Evolutionary conservation across 2,329 filamentous ascomycete genomes (phyloP), one percentile per base, ranked within the genome.

Genomic region (Calonectria leucothoes): DNA sequence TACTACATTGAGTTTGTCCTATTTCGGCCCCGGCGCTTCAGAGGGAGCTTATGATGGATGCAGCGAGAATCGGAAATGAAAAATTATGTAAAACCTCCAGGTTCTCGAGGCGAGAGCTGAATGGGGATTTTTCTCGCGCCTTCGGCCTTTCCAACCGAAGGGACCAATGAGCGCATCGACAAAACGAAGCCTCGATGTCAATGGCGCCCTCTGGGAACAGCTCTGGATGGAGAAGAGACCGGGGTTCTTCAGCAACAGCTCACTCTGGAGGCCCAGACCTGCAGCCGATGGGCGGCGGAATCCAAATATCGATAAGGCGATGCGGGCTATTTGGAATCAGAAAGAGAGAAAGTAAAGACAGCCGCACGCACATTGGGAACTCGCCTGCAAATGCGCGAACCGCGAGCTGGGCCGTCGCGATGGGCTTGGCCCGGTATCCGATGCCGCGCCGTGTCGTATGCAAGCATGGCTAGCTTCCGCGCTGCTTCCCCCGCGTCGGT

Each of bases 331-430:
- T 45, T 45, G 39, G 39, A 45, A 45, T 45, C 39, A 45, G 39
- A n/a, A 45, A 45, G n/a, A n/a, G n/a, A n/a, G n/a, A n/a, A n/a
- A n/a, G n/a, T n/a, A n/a, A n/a, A n/a, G n/a, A n/a, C n/a, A n/a
- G n/a, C n/a, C n/a, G n/a, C n/a, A 3, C 2, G 11, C 7, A 7
- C 20, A 10, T n/a, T 8, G 39, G 17, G 39, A n/a, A 15, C n/a
- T 42, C 5, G 10, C 14, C n/a, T 65, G 52, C 35, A 66, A 59
- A 59, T 42, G 42, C 59, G 31, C 33, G 33, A 29, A 39, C 20
- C 17, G 42, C 33, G 12, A 33, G 39, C 51, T 71, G 52, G 64
- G 45, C 69, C 69, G 64, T 35, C 63, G 69, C 63, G 61, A 66
- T 25, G 51, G 39, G 63, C 29, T n/a, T 27, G 33, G 31, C 51